Base-by-base conservation (phyloP, 257 asterid species). In the Orobanche coerulescens region DNA sequence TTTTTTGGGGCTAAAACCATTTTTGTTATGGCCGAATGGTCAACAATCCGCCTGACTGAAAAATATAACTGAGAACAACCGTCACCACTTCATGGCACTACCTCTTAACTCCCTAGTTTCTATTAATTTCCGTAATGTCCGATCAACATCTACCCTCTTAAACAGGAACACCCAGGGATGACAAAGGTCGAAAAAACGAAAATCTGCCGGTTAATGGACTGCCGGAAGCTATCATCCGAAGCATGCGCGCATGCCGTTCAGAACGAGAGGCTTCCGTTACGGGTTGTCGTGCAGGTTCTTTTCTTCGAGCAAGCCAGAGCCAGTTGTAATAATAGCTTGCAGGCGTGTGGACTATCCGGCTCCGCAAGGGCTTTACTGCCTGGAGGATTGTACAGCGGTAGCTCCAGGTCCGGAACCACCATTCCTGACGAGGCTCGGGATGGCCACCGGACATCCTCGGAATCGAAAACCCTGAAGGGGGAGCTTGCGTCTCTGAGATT, bases 241-340 rank as follows among this genome's bases (percentile, higher is more conserved):
- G 96, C 95, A 26, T 84, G 95, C 58, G 66, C 82, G 3, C 96
- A 89, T 28, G 96, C 87, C 0, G 95, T 82, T 43, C 96, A 88
- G 54, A 88, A 88, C 66, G 96, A 88, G 70, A 72, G 96, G 69
- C 82, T 86, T 9, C 95, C 95, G 0, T 19, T 89, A 69, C 82
- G 96, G 13, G 81, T 86, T 5, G 83, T 89, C 16, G 88, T 89
- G 72, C 95, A 89, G 78, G 84, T 89, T 49, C 79, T 89, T 10
- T 86, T 84, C 89, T 89, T 86, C 15, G 95, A 86, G 82, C 94
- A 86, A 33, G 65, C 75, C 50, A 68, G 91, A 72, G 78, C 81
- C 25, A 20, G 66, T 79, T 37, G 79, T 74, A 3, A 75, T 79
- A 19, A 68, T 58, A 76, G 75, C 77, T 69, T 82, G 53, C 53